Evolutionary conservation across 192 early-diverging fungal species (phyloP).

Genomic region (Coemansia sp.): DNA sequence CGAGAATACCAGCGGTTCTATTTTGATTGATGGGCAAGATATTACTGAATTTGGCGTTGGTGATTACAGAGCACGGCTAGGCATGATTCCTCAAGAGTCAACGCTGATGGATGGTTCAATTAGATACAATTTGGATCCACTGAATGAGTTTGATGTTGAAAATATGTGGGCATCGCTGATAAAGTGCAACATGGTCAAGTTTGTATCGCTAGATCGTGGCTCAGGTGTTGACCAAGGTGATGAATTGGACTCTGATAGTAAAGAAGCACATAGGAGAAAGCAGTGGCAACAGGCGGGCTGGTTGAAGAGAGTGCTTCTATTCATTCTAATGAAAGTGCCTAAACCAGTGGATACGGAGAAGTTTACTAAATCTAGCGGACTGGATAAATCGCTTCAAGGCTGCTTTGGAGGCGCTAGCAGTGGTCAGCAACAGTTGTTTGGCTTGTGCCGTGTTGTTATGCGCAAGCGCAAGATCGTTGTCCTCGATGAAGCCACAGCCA

Average conservation of each 20-base stretch:
- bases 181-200: constrained; percentile 12
- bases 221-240: too few relatives aligned
- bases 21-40: constrained; percentile 81
- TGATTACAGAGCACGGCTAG: constrained; percentile 54
- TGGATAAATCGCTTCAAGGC: neutral
- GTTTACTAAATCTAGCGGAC: neutral
- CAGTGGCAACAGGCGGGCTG: constrained; percentile 14
- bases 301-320: neutral
- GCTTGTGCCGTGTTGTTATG: constrained; percentile 62
- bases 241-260: too few relatives aligned
- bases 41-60: constrained; percentile 67
- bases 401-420: constrained; percentile 11
- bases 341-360: neutral
- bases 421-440: constrained; percentile 66
- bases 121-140: constrained; percentile 68
- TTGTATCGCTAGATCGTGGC: neutral
- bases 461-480: constrained; percentile 38
- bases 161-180: constrained; percentile 18
- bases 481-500: constrained; percentile 3
- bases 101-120: constrained; percentile 63
- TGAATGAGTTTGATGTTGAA: constrained; percentile 24
- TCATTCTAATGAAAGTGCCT: neutral
- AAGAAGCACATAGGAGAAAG: neutral
- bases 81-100: constrained; percentile 65
- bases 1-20: constrained; percentile 54